Evolutionary conservation across 163 green algal species (phyloP), one percentile per base, ranked within the genome.

Genomic region (Volvox carteri): DNA sequence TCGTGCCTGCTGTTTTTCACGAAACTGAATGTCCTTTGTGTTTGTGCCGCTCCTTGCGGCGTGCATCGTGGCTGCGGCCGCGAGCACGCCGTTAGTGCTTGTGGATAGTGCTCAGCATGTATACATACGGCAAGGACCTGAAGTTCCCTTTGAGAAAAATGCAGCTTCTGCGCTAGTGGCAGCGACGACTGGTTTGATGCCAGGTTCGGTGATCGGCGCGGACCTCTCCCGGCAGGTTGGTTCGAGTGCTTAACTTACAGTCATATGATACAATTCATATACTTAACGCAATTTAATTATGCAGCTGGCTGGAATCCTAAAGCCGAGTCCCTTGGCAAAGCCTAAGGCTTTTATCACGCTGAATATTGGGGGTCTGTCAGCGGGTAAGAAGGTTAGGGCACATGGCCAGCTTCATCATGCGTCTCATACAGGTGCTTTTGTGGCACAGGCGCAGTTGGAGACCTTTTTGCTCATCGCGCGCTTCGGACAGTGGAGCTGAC

Each of bases 251-350:
- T 50, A 2, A 42, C 18, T 8, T 65, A 44, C 9, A 2, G 65
- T n/a, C 25, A 30, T 35, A 42, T 41, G 65, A 25, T 42, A 44
- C 14, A 65, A 65, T 12, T 12, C 28, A 65, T 23, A 41, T 35
- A 2, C 25, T 33, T 42, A 35, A 12, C 16, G 7, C 39, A 30
- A 35, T 54, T 52, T 37, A 1, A 35, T 60, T 4, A 30, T 62
- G 86, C 76, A 85, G 78, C 77, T 91, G 7, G 44, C 28, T 37
- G 50, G 12, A 67, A 73, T 91, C 21, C 46, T 87, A 2, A 83
- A 84, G 78, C 75, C 77, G 12, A 73, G 30, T 11, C 50, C 86
- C 3, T 65, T 91, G 25, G 50, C 28, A 33, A 87, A 91, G 78
- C 86, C 86, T 5, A 52, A 62, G 21, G 86, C 86, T 30, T 86